phyloP scores from a whole-genome alignment of 2,329 filamentous ascomycete species.

The Fusarium agapanthi region DNA sequence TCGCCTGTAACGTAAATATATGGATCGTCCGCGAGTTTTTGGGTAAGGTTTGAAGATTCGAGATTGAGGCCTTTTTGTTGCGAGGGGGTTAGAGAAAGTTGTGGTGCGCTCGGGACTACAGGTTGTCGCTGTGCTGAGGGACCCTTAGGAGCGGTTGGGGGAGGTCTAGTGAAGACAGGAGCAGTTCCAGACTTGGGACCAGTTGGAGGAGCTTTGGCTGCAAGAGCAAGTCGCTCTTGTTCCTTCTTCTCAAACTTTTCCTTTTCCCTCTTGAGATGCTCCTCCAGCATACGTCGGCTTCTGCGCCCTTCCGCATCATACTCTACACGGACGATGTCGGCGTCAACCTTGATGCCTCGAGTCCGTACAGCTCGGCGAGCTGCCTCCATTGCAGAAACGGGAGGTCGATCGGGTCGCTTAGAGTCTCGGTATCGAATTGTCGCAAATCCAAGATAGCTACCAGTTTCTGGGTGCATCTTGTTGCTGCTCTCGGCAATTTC shows the following conservation, averaged over 20 bases:
- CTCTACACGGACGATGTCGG: slow-evolving; percentile 80
- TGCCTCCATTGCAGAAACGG: slow-evolving; percentile 77
- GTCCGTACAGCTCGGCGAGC: slow-evolving; percentile 82
- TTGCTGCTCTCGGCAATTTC: slow-evolving; percentile 92
- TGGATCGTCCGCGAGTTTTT: slow-evolving; percentile 78
- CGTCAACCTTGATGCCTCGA: slow-evolving; percentile 81
- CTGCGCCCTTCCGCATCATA: slow-evolving; percentile 88
- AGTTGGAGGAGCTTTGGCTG: slow-evolving; percentile 48
- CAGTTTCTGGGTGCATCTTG: slow-evolving; percentile 93
- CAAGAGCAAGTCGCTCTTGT: slow-evolving; percentile 46
- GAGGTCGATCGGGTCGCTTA: slow-evolving; percentile 53
- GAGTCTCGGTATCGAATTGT: slow-evolving; percentile 88
- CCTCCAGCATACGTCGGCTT: slow-evolving; percentile 81
- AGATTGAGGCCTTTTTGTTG: slow-evolving; percentile 55
- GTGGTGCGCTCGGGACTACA: slow-evolving; percentile 38
- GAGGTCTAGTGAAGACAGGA: slow-evolving; percentile 58
- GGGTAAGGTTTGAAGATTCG: slow-evolving; percentile 72
- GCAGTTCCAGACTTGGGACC: slow-evolving; percentile 48
- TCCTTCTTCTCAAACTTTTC: slow-evolving; percentile 69
- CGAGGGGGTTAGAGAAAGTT: slow-evolving; percentile 45
- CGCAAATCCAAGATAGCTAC: slow-evolving; percentile 92
- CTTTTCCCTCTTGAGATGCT: slow-evolving; percentile 73
- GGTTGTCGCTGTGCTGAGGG: slow-evolving; percentile 68
- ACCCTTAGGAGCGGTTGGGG: slow-evolving; percentile 87
- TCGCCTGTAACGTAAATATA: slow-evolving; percentile 91